Evolutionary conservation across 805 yeast species (phyloP).

Genomic region (Ogataea dorogensis): DNA sequence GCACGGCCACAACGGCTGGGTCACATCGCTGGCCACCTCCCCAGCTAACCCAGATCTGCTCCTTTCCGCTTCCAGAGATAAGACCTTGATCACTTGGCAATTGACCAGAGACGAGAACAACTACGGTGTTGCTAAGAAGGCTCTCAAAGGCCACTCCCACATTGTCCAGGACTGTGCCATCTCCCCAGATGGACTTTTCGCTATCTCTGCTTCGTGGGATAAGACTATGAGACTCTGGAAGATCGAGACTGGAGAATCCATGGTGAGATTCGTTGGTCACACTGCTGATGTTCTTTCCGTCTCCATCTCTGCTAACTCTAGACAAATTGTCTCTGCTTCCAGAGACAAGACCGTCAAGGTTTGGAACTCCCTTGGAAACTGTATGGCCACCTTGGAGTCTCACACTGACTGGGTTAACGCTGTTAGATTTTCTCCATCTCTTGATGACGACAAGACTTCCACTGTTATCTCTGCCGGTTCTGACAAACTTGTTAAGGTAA

Average conservation of each 20-base stretch:
- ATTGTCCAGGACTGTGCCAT: constrained; percentile 96
- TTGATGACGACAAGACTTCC: constrained; percentile 44
- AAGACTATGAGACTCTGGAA: constrained; percentile 99
- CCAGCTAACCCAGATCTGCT: constrained; percentile 97
- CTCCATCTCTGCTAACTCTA: constrained; percentile 92
- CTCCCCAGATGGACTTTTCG: constrained; percentile 97
- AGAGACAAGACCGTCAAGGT: constrained; percentile 98
- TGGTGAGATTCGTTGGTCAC: constrained; percentile 98
- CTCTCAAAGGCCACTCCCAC: constrained; percentile 98
- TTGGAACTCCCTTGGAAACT: constrained; percentile 98
- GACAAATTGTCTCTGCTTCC: constrained; percentile 98
- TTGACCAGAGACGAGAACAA: constrained; percentile 92
- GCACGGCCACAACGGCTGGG: constrained; percentile 98
- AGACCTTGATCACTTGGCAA: constrained; percentile 97
- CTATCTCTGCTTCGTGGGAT: constrained; percentile 99
- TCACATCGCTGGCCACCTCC: constrained; percentile 97
- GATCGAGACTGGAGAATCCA: constrained; percentile 87
- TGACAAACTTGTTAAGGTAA: constrained; percentile 98
- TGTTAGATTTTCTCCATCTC: constrained; percentile 89
- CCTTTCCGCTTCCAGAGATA: constrained; percentile 98
- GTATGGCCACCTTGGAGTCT: constrained; percentile 89
- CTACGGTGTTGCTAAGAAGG: constrained; percentile 97
- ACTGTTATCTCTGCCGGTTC: constrained; percentile 96
- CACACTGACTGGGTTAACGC: constrained; percentile 99
- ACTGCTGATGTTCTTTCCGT: constrained; percentile 95